Percentiles rank a stretch among this genome's conserved stretches.
Conservation (phyloP, 1,284 basidiomycete species). For the Coniferiporia weirii region DNA sequence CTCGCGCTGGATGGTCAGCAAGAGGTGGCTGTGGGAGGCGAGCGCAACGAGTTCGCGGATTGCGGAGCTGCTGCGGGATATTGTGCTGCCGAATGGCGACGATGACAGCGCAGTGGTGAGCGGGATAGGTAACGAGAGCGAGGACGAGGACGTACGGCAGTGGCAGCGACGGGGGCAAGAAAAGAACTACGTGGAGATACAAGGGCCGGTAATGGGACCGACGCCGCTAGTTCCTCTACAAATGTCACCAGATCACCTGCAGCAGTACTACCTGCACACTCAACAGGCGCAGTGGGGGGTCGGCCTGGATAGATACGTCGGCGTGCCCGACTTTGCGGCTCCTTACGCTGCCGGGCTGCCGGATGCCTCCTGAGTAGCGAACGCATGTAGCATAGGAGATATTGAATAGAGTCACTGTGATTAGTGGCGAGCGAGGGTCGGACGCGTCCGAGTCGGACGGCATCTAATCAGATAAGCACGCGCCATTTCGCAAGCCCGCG, state of each 20-base stretch:
- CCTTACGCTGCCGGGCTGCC: not conserved
- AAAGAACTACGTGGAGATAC: not conserved
- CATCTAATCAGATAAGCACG: no score
- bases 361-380: not conserved
- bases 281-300: slow-evolving; percentile 3
- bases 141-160: slow-evolving; percentile 1
- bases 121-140: slow-evolving; percentile 12
- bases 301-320: slow-evolving; percentile 2
- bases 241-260: not conserved
- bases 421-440: no score
- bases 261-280: slow-evolving; percentile 7
- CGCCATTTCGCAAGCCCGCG: no score
- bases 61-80: slow-evolving; percentile 34
- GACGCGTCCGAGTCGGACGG: no score
- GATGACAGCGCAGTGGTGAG: not conserved
- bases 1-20: slow-evolving; percentile 71
- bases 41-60: slow-evolving; percentile 42
- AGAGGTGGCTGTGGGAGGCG: slow-evolving; percentile 46
- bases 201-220: no score
- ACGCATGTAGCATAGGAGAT: not conserved
- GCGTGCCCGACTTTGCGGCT: not conserved
- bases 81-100: slow-evolving; percentile 26
- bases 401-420: not conserved
- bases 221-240: not conserved
- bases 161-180: not conserved